Percentiles rank a stretch among this genome's conserved stretches.
phyloP scores from a whole-genome alignment of 345 rosid species.

The Salix dunnii region DNA sequence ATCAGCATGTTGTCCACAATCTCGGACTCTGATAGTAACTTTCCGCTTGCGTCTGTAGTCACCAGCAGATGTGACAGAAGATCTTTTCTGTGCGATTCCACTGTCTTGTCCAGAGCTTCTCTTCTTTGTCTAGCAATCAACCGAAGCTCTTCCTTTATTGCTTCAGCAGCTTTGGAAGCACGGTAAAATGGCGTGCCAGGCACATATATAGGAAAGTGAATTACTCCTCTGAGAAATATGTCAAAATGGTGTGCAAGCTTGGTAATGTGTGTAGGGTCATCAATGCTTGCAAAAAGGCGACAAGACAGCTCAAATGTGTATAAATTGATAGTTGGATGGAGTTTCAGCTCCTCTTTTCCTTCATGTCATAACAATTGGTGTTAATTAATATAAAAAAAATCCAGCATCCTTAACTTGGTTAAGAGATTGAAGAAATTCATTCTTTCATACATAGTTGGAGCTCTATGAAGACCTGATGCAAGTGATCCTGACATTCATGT shows the following conservation, averaged over 20 bases:
- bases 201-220: slow-evolving; percentile 11
- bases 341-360: slow-evolving; percentile 24
- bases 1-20: slow-evolving; percentile 6
- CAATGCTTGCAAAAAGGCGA: slow-evolving; percentile 24
- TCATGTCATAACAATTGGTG: slow-evolving; percentile 5
- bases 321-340: slow-evolving; percentile 12
- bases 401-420: background rate
- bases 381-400: background rate
- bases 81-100: slow-evolving; percentile 15
- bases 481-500: too few relatives aligned
- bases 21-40: slow-evolving; percentile 7
- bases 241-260: slow-evolving; percentile 17
- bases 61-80: slow-evolving; percentile 19
- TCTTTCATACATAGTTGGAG: too few relatives aligned
- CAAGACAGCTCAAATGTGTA: slow-evolving; percentile 32
- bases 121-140: slow-evolving; percentile 18
- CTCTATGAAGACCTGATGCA: too few relatives aligned
- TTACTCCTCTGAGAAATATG: slow-evolving; percentile 19
- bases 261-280: slow-evolving; percentile 13
- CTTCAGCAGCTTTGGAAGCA: slow-evolving; percentile 19
- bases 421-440: too few relatives aligned
- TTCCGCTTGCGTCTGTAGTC: slow-evolving; percentile 10
- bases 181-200: slow-evolving; percentile 26
- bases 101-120: slow-evolving; percentile 16
- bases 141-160: slow-evolving; percentile 22